Evolutionary conservation across 768 basidiomycete species (phyloP).

Genomic region (Tephrocybe sp.): DNA sequence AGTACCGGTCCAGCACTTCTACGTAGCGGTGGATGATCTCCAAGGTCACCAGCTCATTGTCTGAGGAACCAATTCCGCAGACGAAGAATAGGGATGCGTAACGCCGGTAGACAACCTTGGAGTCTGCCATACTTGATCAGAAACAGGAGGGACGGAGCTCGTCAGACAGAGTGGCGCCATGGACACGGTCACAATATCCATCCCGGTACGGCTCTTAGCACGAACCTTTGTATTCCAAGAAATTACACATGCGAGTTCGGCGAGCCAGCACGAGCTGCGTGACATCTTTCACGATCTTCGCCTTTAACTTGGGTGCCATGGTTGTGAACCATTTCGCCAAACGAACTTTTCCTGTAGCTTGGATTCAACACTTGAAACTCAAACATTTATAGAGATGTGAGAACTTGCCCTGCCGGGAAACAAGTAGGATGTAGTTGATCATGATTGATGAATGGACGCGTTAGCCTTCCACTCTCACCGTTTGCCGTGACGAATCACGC

Average conservation of each 20-base stretch:
- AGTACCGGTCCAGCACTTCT: constrained; percentile 86
- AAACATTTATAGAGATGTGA: constrained; percentile 5
- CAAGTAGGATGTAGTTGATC: constrained; percentile 98
- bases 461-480: background rate
- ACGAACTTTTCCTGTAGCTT: constrained; percentile 80
- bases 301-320: constrained; percentile 84
- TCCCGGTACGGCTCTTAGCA: background rate
- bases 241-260: constrained; percentile 97
- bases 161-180: background rate
- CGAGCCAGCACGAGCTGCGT: constrained; percentile 96
- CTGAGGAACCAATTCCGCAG: constrained; percentile 73
- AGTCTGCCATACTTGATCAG: constrained; percentile 48
- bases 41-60: constrained; percentile 90
- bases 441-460: constrained; percentile 33
- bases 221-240: constrained; percentile 97
- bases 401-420: constrained; percentile 86
- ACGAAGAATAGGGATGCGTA: constrained; percentile 97
- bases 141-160: constrained; percentile 7
- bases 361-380: constrained; percentile 3
- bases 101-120: constrained; percentile 90
- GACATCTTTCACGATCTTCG: constrained; percentile 98
- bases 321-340: constrained; percentile 99
- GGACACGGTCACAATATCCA: background rate
- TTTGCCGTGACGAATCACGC: constrained; percentile 7
- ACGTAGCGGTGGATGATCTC: constrained; percentile 95